A percentile compares a stretch with the other conserved stretches of the same genome.
These are phyloP conservation scores for Beta lomatogona DNA, from an alignment of 179 eudicot genomes.

Conservation along the genomic window DNA sequence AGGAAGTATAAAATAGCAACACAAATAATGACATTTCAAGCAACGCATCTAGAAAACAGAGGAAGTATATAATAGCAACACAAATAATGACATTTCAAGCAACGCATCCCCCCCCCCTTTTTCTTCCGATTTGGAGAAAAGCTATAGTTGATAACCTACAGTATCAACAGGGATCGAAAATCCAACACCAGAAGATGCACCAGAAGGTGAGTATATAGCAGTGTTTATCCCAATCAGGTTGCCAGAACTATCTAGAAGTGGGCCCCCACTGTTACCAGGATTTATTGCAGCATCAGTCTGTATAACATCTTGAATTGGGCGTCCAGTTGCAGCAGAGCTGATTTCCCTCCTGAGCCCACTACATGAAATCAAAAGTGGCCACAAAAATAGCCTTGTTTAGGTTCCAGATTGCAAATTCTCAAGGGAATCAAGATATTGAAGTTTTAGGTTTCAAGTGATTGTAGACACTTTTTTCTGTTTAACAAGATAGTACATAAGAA, in stretches of 20 bases:
- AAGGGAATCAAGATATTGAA: background rate
- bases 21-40: too few species aligned
- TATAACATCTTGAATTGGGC: conserved; percentile 98
- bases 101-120: background rate
- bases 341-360: conserved; percentile 99
- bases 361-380: conserved; percentile 24
- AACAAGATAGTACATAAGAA: background rate
- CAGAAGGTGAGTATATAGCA: conserved; percentile 97
- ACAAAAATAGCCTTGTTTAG: background rate
- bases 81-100: conserved; percentile 13
- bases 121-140: background rate
- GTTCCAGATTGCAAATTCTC: background rate
- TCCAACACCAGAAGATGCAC: conserved; percentile 98
- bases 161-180: conserved; percentile 99
- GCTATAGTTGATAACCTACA: conserved; percentile 50
- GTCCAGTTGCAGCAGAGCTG: conserved; percentile 98
- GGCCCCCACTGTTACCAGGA: conserved; percentile 99
- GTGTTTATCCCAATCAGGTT: conserved; percentile 94
- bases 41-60: too few species aligned
- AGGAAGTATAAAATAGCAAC: too few species aligned
- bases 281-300: conserved; percentile 99
- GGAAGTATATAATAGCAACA: background rate
- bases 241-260: conserved; percentile 96
- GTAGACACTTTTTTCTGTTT: background rate
- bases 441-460: background rate